A percentile compares a stretch with the other conserved stretches of the same genome.
phyloP scores from a whole-genome alignment of 257 asterid species.

The Salvia miltiorrhiza region DNA sequence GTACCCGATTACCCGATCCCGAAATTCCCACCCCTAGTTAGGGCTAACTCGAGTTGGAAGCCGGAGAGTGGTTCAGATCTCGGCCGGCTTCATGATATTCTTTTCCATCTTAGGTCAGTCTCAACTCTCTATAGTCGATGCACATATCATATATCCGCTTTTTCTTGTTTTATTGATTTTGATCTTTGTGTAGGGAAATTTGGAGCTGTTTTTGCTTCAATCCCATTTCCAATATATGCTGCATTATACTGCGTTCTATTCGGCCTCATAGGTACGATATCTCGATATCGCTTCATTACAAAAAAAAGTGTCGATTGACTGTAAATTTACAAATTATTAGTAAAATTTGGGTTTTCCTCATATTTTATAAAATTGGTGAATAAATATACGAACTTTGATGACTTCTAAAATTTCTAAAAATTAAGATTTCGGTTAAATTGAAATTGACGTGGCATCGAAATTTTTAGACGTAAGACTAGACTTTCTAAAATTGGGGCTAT shows the following conservation, averaged over 20 bases:
- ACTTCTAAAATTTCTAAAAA: too few species aligned
- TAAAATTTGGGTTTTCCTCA: too few species aligned
- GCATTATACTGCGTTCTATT: conserved; percentile 88
- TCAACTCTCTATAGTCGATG: not conserved
- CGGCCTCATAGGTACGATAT: conserved; percentile 88
- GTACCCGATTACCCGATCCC: too few species aligned
- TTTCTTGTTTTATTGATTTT: not conserved
- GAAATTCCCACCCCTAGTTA: too few species aligned
- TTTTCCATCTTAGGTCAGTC: conserved; percentile 80
- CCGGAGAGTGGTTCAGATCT: conserved; percentile 93
- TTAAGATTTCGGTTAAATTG: too few species aligned
- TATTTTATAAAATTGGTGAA: too few species aligned
- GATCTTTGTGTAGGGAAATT: conserved; percentile 69
- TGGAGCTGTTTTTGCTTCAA: conserved; percentile 98
- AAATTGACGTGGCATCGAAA: too few species aligned
- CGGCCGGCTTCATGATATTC: conserved; percentile 98
- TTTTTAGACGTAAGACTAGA: too few species aligned
- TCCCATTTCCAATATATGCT: conserved; percentile 87
- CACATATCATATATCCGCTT: not conserved
- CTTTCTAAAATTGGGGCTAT: too few species aligned
- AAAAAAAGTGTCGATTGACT: too few species aligned
- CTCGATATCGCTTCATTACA: not conserved
- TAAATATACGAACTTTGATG: too few species aligned
- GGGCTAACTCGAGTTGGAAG: conserved; percentile 99
- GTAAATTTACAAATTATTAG: too few species aligned